A percentile compares a stretch with the other conserved stretches of the same genome.
Conservation (phyloP, 129 eudicot species). For the Glebionis coronaria region DNA sequence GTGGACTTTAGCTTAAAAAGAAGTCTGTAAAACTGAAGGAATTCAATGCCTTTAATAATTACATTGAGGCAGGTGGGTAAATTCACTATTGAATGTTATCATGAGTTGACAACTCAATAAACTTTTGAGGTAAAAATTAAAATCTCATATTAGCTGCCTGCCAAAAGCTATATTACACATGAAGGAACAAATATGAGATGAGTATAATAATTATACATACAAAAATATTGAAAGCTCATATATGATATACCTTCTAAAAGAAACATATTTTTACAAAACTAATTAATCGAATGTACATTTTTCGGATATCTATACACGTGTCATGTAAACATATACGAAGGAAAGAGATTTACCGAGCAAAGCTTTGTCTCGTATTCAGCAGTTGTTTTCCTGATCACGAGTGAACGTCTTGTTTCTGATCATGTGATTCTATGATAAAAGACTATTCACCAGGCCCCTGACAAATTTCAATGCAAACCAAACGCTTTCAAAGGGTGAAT, state of each 20-base stretch:
- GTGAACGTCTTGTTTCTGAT: constrained; percentile 11
- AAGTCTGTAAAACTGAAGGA: too few relatives aligned
- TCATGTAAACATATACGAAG: background rate
- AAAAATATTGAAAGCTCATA: constrained; percentile 23
- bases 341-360: constrained; percentile 12
- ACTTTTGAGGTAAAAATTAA: too few relatives aligned
- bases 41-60: too few relatives aligned
- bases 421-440: constrained; percentile 24
- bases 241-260: constrained; percentile 10
- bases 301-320: too few relatives aligned
- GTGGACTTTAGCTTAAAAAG: too few relatives aligned
- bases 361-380: background rate
- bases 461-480: background rate
- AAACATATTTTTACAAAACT: background rate
- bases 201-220: background rate
- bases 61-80: too few relatives aligned
- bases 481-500: background rate
- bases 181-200: constrained; percentile 1
- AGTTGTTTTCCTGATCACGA: background rate
- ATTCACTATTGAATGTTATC: too few relatives aligned
- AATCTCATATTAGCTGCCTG: too few relatives aligned
- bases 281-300: background rate
- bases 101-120: too few relatives aligned
- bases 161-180: background rate
- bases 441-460: constrained; percentile 67